Percentiles rank a stretch among this genome's conserved stretches.
phyloP scores from a whole-genome alignment of 2,329 filamentous ascomycete genomes.

The Colletotrichum camelliae region DNA sequence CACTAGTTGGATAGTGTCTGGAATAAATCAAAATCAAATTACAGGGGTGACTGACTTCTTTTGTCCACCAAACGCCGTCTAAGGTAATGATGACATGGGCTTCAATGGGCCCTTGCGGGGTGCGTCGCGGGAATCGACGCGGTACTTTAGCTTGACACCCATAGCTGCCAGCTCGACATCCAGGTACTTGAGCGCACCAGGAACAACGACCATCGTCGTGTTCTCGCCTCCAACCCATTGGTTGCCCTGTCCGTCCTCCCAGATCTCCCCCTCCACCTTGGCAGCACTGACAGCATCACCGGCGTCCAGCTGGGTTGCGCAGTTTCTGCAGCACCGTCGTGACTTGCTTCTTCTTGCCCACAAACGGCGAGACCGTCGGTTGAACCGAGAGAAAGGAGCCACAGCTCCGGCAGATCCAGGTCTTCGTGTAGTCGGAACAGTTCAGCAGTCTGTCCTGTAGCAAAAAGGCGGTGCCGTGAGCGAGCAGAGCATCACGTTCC shows the following conservation, averaged over 20 bases:
- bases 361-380: slow-evolving; percentile 73
- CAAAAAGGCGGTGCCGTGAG: slow-evolving; percentile 93
- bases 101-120: slow-evolving; percentile 57
- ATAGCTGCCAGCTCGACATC: slow-evolving; percentile 96
- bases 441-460: slow-evolving; percentile 96
- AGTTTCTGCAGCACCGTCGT: slow-evolving; percentile 80
- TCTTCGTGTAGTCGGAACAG: slow-evolving; percentile 90
- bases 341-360: slow-evolving; percentile 68
- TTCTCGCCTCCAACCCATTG: slow-evolving; percentile 89
- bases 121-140: slow-evolving; percentile 68
- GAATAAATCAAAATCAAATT: slow-evolving; percentile 5
- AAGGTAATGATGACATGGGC: slow-evolving; percentile 34
- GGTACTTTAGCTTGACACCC: slow-evolving; percentile 93
- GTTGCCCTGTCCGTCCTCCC: slow-evolving; percentile 89
- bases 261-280: slow-evolving; percentile 73
- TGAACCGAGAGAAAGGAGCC: slow-evolving; percentile 91
- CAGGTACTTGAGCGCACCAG: slow-evolving; percentile 89
- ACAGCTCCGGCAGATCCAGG: slow-evolving; percentile 88
- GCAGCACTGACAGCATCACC: slow-evolving; percentile 62
- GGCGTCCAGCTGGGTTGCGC: slow-evolving; percentile 67
- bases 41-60: neutral
- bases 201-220: slow-evolving; percentile 89
- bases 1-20: neutral
- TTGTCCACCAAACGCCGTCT: slow-evolving; percentile 19
- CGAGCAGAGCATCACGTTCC: slow-evolving; percentile 94